Conservation (phyloP, 2,329 filamentous ascomycete species). For the Colletotrichum horii region DNA sequence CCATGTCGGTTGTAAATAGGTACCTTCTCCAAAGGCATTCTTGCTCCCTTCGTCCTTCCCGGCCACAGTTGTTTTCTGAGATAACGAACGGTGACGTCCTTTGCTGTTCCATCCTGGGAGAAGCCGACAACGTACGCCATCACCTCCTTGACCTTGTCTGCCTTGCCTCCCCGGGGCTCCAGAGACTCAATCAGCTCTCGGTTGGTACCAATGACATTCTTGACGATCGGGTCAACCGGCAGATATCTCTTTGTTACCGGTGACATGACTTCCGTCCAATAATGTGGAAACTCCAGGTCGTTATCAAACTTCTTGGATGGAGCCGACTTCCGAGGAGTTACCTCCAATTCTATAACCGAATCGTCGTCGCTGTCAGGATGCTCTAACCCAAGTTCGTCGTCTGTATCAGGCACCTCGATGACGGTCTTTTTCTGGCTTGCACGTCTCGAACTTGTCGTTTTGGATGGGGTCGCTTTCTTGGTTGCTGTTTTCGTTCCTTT, state of each 20-base stretch:
- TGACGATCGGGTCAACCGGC: constrained; percentile 78
- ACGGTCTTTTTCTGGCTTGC: background rate
- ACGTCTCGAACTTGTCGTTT: background rate
- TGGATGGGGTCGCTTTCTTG: background rate
- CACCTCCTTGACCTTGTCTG: constrained; percentile 86
- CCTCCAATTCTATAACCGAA: constrained; percentile 61
- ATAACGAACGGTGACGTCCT: constrained; percentile 94
- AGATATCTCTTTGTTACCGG: constrained; percentile 80
- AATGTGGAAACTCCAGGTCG: constrained; percentile 83
- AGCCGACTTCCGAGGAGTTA: constrained; percentile 44
- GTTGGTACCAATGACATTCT: constrained; percentile 71
- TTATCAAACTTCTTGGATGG: constrained; percentile 65
- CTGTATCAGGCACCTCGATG: constrained; percentile 5
- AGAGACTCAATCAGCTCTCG: constrained; percentile 76
- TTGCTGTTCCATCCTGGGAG: constrained; percentile 84
- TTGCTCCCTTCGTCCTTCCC: constrained; percentile 85
- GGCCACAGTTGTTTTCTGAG: constrained; percentile 82
- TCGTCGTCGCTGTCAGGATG: constrained; percentile 63
- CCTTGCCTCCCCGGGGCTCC: constrained; percentile 82
- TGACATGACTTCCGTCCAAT: constrained; percentile 92
- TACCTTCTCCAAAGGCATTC: constrained; percentile 80
- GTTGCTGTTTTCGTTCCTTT: background rate
- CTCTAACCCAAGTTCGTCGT: constrained; percentile 29
- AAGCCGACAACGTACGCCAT: constrained; percentile 89
- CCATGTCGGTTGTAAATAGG: constrained; percentile 79